phyloP scores from a whole-genome alignment of 257 asterid genomes.

The Nicotiana paniculata region DNA sequence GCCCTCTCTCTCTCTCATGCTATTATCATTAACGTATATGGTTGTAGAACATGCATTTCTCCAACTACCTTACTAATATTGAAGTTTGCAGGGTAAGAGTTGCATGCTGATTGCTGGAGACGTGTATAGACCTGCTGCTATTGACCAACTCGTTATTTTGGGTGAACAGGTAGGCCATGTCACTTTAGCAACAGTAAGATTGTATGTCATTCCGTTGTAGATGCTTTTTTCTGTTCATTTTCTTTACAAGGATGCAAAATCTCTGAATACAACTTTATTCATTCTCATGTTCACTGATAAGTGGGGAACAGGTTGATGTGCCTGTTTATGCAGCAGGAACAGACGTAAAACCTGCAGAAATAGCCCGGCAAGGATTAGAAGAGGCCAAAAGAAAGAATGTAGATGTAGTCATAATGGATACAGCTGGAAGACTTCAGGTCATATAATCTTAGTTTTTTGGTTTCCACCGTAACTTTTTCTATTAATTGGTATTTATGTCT shows the following conservation, averaged over 20 bases:
- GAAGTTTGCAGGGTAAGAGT: constrained; percentile 68
- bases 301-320: constrained; percentile 72
- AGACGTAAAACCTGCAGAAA: constrained; percentile 80
- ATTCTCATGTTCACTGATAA: constrained; percentile 23
- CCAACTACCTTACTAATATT: neutral
- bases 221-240: neutral
- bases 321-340: constrained; percentile 95
- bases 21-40: neutral
- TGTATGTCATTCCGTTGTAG: neutral
- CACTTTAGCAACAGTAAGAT: neutral
- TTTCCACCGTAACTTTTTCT: constrained; percentile 2
- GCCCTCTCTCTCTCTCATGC: constrained; percentile 3
- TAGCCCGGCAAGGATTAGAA: constrained; percentile 81
- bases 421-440: constrained; percentile 99
- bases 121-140: constrained; percentile 97
- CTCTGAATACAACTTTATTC: neutral
- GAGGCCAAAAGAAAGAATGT: constrained; percentile 78
- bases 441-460: constrained; percentile 18
- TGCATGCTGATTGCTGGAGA: constrained; percentile 99
- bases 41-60: neutral
- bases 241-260: neutral
- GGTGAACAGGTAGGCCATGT: constrained; percentile 42
- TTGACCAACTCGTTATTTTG: constrained; percentile 85
- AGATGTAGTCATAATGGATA: constrained; percentile 97
- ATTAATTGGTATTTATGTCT: neutral